Evolutionary conservation across 371 early-diverging fungal genomes (phyloP).

Genomic region (Mortierella sp.): DNA sequence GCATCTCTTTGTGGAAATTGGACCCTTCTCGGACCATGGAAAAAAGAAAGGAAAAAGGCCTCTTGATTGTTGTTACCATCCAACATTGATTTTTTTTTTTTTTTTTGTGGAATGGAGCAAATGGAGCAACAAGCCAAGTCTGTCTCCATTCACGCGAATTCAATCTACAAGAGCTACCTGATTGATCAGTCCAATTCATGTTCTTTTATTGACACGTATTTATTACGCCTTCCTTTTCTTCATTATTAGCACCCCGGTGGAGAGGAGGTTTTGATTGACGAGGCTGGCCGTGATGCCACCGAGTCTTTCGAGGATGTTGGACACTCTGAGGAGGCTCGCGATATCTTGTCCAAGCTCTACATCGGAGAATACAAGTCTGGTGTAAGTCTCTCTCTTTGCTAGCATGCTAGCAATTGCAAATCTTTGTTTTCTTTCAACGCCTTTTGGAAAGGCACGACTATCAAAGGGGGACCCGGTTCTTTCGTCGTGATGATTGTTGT

Average conservation of each 20-base stretch:
- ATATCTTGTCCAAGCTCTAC: slow-evolving; percentile 75
- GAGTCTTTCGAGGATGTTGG: slow-evolving; percentile 97
- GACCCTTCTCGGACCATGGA: background rate
- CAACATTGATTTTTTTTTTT: too few species aligned
- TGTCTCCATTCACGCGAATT: too few species aligned
- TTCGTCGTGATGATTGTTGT: background rate
- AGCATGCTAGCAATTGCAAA: too few species aligned
- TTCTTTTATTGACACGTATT: too few species aligned
- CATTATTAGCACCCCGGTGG: slow-evolving; percentile 83
- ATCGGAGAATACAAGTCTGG: slow-evolving; percentile 80
- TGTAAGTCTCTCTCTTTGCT: slow-evolving; percentile 56
- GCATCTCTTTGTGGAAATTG: background rate
- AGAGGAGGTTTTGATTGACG: slow-evolving; percentile 83
- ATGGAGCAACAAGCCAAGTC: too few species aligned
- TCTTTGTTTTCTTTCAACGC: too few species aligned
- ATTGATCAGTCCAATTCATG: too few species aligned
- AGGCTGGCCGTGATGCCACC: slow-evolving; percentile 90
- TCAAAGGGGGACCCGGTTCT: background rate
- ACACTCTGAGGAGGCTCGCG: slow-evolving; percentile 94
- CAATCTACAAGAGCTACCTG: too few species aligned
- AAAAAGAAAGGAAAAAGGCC: too few species aligned
- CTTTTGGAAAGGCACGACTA: too few species aligned
- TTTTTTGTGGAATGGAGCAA: too few species aligned
- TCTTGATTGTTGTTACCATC: too few species aligned
- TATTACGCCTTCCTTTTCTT: background rate